These are phyloP conservation scores for Xylaria sp. DNA, from an alignment of 2,329 filamentous ascomycete genomes.

Conservation along the genomic window DNA sequence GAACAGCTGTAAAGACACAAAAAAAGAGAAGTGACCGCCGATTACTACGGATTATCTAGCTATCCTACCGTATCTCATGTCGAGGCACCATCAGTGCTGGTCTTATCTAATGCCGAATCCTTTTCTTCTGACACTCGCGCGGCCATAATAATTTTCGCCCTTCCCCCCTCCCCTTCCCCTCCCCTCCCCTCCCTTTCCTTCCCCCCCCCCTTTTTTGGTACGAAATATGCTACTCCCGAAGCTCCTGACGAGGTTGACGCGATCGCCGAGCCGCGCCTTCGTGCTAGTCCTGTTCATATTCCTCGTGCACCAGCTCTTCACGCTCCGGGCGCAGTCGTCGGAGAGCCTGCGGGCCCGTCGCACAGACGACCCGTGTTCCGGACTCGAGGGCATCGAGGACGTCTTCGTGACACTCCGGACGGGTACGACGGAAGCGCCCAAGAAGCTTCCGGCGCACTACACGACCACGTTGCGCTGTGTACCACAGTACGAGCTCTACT, in stretches of 20 bases:
- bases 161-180: neutral
- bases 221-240: conserved; percentile 7
- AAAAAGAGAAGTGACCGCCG: too few relatives aligned
- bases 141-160: neutral
- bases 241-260: conserved; percentile 12
- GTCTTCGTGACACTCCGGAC: conserved; percentile 54
- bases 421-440: conserved; percentile 50
- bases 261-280: conserved; percentile 20
- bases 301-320: conserved; percentile 24
- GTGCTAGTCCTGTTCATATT: conserved; percentile 18
- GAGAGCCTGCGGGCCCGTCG: conserved; percentile 3
- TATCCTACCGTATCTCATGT: neutral
- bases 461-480: conserved; percentile 50
- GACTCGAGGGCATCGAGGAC: conserved; percentile 40
- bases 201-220: too few relatives aligned
- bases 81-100: neutral
- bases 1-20: too few relatives aligned
- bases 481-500: conserved; percentile 52
- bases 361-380: conserved; percentile 18
- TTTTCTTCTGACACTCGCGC: neutral
- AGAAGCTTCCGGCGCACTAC: conserved; percentile 51
- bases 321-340: conserved; percentile 16
- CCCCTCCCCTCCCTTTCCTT: too few relatives aligned
- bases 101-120: conserved; percentile 13
- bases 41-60: neutral